phyloP scores from a whole-genome alignment of 371 early-diverging fungal species.

The Gilbertella persicaria region DNA sequence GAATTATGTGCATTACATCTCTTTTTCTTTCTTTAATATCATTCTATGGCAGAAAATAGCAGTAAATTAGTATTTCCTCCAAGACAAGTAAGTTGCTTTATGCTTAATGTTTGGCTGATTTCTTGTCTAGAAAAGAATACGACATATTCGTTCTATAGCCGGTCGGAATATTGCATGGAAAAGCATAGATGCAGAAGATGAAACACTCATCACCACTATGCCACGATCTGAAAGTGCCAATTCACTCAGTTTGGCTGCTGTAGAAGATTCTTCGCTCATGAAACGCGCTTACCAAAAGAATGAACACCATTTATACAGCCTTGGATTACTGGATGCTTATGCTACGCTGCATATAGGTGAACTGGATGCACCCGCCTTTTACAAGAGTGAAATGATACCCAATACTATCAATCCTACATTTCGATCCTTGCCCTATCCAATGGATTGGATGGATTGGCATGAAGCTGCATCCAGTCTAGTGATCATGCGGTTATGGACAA shows the following conservation, averaged over 20 bases:
- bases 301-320: conserved; percentile 7
- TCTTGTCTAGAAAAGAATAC: conserved; percentile 44
- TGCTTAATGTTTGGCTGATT: neutral
- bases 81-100: conserved; percentile 18
- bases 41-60: conserved; percentile 11
- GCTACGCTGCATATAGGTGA: conserved; percentile 27
- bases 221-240: conserved; percentile 38
- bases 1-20: neutral
- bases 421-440: conserved; percentile 27
- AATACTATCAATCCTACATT: conserved; percentile 46
- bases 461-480: conserved; percentile 36
- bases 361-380: conserved; percentile 28
- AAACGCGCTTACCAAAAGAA: conserved; percentile 39
- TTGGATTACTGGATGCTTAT: conserved; percentile 36
- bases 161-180: conserved; percentile 46
- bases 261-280: conserved; percentile 44
- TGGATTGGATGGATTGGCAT: conserved; percentile 35
- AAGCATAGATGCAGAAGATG: neutral
- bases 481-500: conserved; percentile 48
- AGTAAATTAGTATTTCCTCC: conserved; percentile 2
- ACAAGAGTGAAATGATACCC: conserved; percentile 44
- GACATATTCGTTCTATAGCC: conserved; percentile 41
- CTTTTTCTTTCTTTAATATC: neutral
- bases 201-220: conserved; percentile 7
- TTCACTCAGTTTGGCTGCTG: conserved; percentile 28